These are phyloP conservation scores for Capniomyces stellatus DNA, from an alignment of 371 early-diverging fungal genomes.

Conservation along the genomic window DNA sequence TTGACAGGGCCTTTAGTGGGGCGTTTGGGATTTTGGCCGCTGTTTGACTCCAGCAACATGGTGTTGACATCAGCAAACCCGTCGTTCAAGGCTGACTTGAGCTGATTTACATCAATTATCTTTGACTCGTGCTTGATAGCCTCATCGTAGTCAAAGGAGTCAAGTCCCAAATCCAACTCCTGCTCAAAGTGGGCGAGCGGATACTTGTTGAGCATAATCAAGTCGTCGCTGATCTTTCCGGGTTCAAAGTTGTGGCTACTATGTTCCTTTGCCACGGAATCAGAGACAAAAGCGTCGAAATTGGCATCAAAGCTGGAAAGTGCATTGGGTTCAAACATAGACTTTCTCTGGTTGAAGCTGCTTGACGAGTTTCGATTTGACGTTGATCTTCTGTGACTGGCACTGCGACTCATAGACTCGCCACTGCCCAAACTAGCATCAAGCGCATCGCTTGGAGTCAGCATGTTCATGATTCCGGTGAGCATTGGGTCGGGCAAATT, in stretches of 20 bases:
- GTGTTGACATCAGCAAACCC: constrained; percentile 1
- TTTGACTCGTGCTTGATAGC: not conserved
- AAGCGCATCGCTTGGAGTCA: no score
- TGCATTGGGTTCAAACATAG: no score
- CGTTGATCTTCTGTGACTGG: no score
- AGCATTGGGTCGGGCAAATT: no score
- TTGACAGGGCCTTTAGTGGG: no score
- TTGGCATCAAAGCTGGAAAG: not conserved
- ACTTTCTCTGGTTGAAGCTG: no score
- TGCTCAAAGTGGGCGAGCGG: not conserved
- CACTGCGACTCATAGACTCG: no score
- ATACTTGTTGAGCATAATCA: not conserved
- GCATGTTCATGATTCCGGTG: no score
- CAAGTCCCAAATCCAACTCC: not conserved
- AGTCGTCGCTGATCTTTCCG: not conserved
- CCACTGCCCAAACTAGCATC: no score
- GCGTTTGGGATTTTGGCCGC: no score
- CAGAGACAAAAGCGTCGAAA: not conserved
- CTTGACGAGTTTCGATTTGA: no score
- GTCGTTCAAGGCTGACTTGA: not conserved
- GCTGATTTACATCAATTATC: not conserved
- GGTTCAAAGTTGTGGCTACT: not conserved
- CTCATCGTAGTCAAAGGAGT: not conserved
- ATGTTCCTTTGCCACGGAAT: not conserved
- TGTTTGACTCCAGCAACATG: not conserved